Evolutionary conservation across 345 rosid genomes (phyloP).

Genomic region (Eucalyptus marginata): DNA sequence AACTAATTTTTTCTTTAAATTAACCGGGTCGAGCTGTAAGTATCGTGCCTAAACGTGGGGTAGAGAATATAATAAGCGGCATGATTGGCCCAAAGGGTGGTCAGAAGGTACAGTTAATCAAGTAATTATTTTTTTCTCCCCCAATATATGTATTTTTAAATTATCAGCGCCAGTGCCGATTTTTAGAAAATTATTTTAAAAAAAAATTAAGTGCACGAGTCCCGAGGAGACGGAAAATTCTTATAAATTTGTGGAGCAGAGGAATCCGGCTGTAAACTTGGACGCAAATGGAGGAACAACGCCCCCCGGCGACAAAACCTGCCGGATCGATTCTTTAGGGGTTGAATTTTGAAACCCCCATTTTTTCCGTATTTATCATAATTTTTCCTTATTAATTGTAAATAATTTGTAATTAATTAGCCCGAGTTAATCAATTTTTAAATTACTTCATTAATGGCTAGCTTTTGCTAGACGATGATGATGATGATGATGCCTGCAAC

Average conservation of each 20-base stretch:
- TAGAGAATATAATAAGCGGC: slow-evolving; percentile 19
- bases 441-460: not conserved
- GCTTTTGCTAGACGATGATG: not conserved
- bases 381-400: not conserved
- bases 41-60: slow-evolving; percentile 67
- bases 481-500: not conserved
- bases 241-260: slow-evolving; percentile 5
- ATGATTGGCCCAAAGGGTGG: slow-evolving; percentile 7
- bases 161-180: not conserved
- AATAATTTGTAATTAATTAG: not conserved
- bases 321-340: slow-evolving; percentile 22
- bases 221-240: slow-evolving; percentile 1
- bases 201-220: not conserved
- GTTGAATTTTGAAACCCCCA: not conserved
- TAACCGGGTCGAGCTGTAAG: slow-evolving; percentile 35
- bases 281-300: slow-evolving; percentile 13
- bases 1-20: not conserved
- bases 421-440: not conserved
- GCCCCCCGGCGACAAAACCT: slow-evolving; percentile 21
- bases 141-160: no score
- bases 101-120: not conserved
- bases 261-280: slow-evolving; percentile 44
- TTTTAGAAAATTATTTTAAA: not conserved
- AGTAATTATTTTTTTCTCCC: not conserved
- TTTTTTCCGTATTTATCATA: not conserved